A percentile compares a stretch with the other conserved stretches of the same genome.
These are phyloP conservation scores for Anacardium occidentale DNA, from an alignment of 345 rosid genomes.

Conservation along the genomic window DNA sequence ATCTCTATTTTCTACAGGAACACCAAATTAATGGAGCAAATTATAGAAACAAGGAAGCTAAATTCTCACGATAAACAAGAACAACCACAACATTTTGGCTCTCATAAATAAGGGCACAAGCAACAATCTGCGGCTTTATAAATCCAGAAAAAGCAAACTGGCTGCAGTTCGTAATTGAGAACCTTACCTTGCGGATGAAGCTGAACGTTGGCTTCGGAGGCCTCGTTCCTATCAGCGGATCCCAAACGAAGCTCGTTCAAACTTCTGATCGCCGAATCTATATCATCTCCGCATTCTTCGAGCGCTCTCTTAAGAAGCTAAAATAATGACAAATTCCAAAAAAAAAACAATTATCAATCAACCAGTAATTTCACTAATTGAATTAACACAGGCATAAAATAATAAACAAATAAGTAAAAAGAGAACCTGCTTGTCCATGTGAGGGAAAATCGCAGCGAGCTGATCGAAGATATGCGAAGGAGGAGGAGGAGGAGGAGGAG, in stretches of 20 bases:
- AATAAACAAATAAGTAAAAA: too few relatives aligned
- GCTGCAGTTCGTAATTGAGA: background rate
- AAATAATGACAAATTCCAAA: conserved; percentile 5
- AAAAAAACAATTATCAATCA: background rate
- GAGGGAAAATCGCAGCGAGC: conserved; percentile 60
- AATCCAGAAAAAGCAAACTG: background rate
- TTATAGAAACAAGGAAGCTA: too few relatives aligned
- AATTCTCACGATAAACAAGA: background rate
- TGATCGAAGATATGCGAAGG: conserved; percentile 45
- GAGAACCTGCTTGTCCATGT: conserved; percentile 73
- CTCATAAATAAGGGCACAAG: background rate
- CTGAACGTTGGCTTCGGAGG: conserved; percentile 36
- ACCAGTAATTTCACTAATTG: background rate
- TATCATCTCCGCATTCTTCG: conserved; percentile 80
- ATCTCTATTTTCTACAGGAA: background rate
- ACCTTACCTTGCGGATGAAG: conserved; percentile 47
- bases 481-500: conserved; percentile 10
- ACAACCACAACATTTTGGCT: background rate
- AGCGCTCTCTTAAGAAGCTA: conserved; percentile 74
- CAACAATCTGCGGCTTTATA: background rate
- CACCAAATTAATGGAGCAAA: too few relatives aligned
- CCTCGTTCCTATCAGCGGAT: conserved; percentile 41
- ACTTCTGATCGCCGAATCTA: conserved; percentile 83
- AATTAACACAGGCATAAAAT: background rate
- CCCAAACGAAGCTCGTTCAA: conserved; percentile 82